Conservation (phyloP, 2,329 filamentous ascomycete genomes). For the Intubia oerlemansii region DNA sequence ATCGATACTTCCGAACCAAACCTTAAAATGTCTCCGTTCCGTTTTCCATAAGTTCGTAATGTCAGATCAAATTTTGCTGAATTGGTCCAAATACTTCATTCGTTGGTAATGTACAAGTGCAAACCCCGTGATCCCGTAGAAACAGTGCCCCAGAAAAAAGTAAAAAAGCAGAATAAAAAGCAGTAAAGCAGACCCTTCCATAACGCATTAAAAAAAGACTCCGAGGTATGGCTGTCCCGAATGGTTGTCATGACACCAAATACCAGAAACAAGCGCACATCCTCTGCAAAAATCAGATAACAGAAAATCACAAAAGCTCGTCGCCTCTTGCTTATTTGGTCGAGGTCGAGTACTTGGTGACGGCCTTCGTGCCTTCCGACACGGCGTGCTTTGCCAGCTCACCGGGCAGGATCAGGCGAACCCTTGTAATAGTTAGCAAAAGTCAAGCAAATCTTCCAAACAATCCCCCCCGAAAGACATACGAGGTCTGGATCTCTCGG, state of each 20-base stretch:
- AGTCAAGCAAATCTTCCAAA: background rate
- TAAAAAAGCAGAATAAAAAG: constrained; percentile 23
- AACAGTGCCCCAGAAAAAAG: constrained; percentile 41
- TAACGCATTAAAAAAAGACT: constrained; percentile 48
- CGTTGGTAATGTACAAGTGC: constrained; percentile 54
- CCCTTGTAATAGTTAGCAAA: constrained; percentile 38
- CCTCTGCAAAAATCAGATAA: constrained; percentile 11
- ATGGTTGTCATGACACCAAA: constrained; percentile 37
- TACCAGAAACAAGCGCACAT: constrained; percentile 30
- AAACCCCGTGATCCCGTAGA: constrained; percentile 49
- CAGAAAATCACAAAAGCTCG: too few species aligned
- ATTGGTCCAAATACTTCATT: constrained; percentile 36
- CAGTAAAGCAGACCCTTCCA: constrained; percentile 39
- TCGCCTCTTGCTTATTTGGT: constrained; percentile 85
- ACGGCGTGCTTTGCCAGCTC: constrained; percentile 99
- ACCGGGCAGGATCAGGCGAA: constrained; percentile 91
- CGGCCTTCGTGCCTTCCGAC: constrained; percentile 98
- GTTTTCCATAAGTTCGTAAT: constrained; percentile 46
- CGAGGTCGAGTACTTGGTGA: constrained; percentile 99
- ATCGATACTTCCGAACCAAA: too few species aligned
- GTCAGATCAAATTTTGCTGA: too few species aligned
- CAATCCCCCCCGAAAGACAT: too few species aligned
- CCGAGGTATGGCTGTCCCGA: constrained; percentile 23
- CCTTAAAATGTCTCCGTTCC: too few species aligned
- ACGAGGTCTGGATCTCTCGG: constrained; percentile 96